Evolutionary conservation across 257 asterid genomes (phyloP).

Genomic region (Linaria vulgaris): DNA sequence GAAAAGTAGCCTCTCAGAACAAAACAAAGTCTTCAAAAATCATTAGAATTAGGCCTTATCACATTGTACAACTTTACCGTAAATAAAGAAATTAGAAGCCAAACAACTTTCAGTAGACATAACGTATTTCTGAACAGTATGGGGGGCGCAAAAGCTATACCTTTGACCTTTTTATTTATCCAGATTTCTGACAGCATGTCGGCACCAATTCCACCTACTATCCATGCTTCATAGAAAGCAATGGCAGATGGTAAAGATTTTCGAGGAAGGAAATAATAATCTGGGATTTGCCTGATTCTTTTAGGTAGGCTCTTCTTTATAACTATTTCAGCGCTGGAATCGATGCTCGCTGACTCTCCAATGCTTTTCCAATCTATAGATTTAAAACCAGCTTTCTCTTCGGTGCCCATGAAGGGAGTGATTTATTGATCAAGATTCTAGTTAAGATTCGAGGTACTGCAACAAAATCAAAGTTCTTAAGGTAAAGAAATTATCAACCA

Average conservation of each 20-base stretch:
- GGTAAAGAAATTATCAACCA: too few relatives aligned
- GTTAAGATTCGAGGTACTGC: too few relatives aligned
- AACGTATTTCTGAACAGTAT: too few relatives aligned
- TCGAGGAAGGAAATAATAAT: slow-evolving; percentile 78
- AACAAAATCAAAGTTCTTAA: too few relatives aligned
- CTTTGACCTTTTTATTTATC: slow-evolving; percentile 80
- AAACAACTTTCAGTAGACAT: too few relatives aligned
- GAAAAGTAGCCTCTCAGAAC: too few relatives aligned
- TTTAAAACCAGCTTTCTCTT: slow-evolving; percentile 50
- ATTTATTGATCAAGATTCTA: too few relatives aligned
- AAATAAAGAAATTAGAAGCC: too few relatives aligned
- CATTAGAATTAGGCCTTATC: background rate
- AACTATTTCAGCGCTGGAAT: slow-evolving; percentile 39
- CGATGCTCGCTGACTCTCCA: slow-evolving; percentile 37
- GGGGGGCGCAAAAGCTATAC: slow-evolving; percentile 31
- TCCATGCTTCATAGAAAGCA: slow-evolving; percentile 59
- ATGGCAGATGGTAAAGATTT: slow-evolving; percentile 47
- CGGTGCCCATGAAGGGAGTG: slow-evolving; percentile 3
- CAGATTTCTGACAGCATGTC: slow-evolving; percentile 78
- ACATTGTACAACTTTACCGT: background rate
- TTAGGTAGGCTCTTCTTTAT: slow-evolving; percentile 64
- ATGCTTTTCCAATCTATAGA: slow-evolving; percentile 64
- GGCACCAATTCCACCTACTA: slow-evolving; percentile 83
- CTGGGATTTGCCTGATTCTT: slow-evolving; percentile 75
- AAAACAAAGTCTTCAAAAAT: too few relatives aligned